A percentile compares a stretch with the other conserved stretches of the same genome.
Evolutionary conservation across 2,329 filamentous ascomycete species (phyloP).

Genomic region (Fusarium siculi): DNA sequence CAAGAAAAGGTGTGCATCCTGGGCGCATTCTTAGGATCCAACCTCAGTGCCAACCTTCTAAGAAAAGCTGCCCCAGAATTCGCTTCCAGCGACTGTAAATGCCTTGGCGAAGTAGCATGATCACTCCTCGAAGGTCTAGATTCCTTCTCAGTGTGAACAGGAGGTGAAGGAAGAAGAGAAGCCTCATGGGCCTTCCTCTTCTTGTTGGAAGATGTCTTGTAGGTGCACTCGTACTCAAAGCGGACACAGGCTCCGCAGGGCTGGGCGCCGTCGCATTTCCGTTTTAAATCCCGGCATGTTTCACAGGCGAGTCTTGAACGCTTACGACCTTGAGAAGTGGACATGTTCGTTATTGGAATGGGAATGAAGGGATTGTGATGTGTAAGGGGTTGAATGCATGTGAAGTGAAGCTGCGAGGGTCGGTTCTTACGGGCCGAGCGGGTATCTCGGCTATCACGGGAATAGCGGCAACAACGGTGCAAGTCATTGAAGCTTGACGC

Average conservation of each 20-base stretch:
- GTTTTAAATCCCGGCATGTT: constrained; percentile 65
- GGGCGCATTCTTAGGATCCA: constrained; percentile 64
- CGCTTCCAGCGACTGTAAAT: constrained; percentile 60
- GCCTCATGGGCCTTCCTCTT: constrained; percentile 19
- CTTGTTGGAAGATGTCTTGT: constrained; percentile 45
- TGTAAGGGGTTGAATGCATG: neutral
- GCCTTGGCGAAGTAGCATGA: constrained; percentile 32
- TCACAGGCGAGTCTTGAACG: constrained; percentile 59
- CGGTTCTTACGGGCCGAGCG: constrained; percentile 29
- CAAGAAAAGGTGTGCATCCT: constrained; percentile 66
- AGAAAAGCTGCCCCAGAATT: constrained; percentile 69
- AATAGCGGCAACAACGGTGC: neutral
- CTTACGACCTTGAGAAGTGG: constrained; percentile 41
- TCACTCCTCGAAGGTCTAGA: neutral
- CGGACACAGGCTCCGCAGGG: constrained; percentile 65
- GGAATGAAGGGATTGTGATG: neutral
- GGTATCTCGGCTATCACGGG: constrained; percentile 20
- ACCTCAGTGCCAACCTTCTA: constrained; percentile 60
- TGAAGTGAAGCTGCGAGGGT: neutral
- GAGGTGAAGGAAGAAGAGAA: neutral
- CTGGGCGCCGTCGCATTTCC: constrained; percentile 64
- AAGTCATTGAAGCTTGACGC: neutral
- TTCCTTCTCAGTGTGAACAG: constrained; percentile 1
- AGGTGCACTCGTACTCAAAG: constrained; percentile 64
- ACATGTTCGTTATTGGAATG: constrained; percentile 14